Conservation (phyloP, 2,329 filamentous ascomycete species). For the Ceratocystis destructans region DNA sequence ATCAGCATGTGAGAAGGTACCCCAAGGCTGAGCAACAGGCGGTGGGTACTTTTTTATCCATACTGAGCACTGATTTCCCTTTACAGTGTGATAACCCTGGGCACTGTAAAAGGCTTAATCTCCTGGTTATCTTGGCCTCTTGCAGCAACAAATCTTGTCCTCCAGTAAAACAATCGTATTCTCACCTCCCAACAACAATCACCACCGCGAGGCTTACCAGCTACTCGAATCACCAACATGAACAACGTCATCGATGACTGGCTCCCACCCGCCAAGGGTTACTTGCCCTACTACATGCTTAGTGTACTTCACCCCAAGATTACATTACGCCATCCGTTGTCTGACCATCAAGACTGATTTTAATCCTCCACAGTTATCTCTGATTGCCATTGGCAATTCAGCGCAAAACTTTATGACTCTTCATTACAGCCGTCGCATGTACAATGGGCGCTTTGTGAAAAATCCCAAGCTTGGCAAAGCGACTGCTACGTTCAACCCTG, state of each 20-base stretch:
- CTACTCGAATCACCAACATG: constrained; percentile 27
- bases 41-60: background rate
- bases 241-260: constrained; percentile 29
- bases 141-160: background rate
- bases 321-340: background rate
- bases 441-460: constrained; percentile 50
- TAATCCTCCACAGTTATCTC: constrained; percentile 49
- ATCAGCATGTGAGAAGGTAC: background rate
- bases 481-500: constrained; percentile 34
- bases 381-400: constrained; percentile 72
- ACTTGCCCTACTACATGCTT: constrained; percentile 46
- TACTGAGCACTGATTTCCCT: background rate
- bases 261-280: constrained; percentile 38
- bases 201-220: background rate
- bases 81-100: background rate
- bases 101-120: background rate
- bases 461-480: constrained; percentile 34
- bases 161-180: background rate
- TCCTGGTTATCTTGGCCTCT: background rate
- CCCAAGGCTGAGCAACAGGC: too few relatives aligned
- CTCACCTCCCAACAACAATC: background rate
- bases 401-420: constrained; percentile 71
- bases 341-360: background rate
- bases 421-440: constrained; percentile 74
- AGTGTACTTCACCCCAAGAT: constrained; percentile 28